Conservation (phyloP, 805 yeast genomes). For the Komagataella populi region DNA sequence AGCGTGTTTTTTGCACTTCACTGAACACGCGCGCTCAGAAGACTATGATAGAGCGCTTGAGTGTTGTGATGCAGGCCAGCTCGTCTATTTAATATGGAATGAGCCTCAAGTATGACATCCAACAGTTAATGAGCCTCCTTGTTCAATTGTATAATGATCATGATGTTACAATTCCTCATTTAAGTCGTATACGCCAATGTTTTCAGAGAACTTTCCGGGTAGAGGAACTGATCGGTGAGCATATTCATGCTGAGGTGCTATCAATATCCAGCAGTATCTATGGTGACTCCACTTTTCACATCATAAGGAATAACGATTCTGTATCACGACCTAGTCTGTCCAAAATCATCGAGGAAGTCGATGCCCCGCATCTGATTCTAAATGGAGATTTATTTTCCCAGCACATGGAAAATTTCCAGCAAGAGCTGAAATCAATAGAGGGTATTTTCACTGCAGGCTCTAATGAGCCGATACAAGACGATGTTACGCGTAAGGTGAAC, state of each 20-base stretch:
- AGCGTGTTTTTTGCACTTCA: background rate
- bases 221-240: background rate
- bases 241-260: background rate
- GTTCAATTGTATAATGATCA: background rate
- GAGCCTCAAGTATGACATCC: background rate
- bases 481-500: background rate
- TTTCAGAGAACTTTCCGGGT: background rate
- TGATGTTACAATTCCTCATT: background rate
- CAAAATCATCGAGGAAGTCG: background rate
- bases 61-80: background rate
- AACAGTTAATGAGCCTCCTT: background rate
- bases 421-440: background rate
- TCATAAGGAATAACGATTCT: background rate
- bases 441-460: background rate
- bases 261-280: background rate
- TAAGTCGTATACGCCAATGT: background rate
- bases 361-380: background rate
- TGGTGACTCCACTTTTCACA: background rate
- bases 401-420: background rate
- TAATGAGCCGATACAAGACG: background rate
- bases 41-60: background rate
- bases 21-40: background rate
- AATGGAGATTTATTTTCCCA: background rate
- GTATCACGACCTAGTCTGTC: background rate
- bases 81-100: background rate